Percentiles rank a stretch among this genome's conserved stretches.
Evolutionary conservation across 805 yeast genomes (phyloP).

Genomic region (Blastobotrys chiropterorum): DNA sequence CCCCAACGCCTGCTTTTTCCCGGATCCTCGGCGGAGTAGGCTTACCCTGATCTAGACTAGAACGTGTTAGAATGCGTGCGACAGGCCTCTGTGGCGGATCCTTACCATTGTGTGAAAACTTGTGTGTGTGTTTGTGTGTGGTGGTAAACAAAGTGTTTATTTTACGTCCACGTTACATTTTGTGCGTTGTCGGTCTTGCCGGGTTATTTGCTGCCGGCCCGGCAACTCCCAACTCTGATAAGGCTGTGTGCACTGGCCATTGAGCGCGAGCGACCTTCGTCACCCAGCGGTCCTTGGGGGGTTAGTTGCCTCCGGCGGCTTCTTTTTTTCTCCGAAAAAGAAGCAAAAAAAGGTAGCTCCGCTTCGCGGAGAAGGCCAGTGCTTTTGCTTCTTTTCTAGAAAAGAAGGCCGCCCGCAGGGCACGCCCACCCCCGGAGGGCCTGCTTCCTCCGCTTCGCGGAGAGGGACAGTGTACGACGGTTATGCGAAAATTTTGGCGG

Average conservation of each 20-base stretch:
- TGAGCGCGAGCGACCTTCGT: no score
- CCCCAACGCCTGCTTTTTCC: not conserved
- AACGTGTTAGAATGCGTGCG: not conserved
- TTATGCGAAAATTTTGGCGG: no score
- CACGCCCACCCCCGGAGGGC: no score
- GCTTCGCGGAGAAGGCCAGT: no score
- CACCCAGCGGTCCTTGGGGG: no score
- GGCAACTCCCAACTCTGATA: not conserved
- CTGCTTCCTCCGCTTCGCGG: no score
- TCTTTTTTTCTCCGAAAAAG: no score
- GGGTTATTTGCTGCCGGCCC: not conserved
- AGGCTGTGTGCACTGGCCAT: no score
- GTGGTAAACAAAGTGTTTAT: not conserved
- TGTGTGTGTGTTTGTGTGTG: not conserved
- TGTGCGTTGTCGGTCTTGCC: not conserved
- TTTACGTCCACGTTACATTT: not conserved
- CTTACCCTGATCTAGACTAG: conserved; percentile 8
- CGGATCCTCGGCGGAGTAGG: not conserved
- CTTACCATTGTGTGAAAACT: conserved; percentile 1
- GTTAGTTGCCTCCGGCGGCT: no score
- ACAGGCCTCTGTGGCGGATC: not conserved
- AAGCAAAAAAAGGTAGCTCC: no score
- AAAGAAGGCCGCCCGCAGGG: no score
- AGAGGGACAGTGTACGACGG: no score
- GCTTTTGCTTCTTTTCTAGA: not conserved